Evolutionary conservation across 2,329 filamentous ascomycete species (phyloP).

Genomic region (Fonsecaea pedrosoi): DNA sequence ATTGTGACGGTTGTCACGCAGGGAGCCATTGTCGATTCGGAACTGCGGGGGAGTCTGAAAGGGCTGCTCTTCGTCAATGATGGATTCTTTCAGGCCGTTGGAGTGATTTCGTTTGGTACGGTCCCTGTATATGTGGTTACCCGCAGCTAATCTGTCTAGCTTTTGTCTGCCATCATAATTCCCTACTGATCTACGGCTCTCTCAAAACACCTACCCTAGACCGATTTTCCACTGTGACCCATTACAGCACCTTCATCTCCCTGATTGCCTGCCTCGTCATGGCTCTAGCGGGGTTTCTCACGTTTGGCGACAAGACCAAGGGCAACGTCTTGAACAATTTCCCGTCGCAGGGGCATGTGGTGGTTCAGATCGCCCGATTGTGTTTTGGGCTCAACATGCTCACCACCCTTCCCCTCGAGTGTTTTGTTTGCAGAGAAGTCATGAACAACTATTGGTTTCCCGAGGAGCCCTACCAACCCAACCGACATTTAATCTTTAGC

Average conservation of each 20-base stretch:
- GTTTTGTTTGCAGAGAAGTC: slow-evolving; percentile 95
- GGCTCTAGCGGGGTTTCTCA: slow-evolving; percentile 87
- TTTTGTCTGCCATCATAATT: slow-evolving; percentile 88
- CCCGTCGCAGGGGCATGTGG: slow-evolving; percentile 76
- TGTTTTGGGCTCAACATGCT: slow-evolving; percentile 99
- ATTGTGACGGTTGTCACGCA: slow-evolving; percentile 86
- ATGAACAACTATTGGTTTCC: slow-evolving; percentile 86
- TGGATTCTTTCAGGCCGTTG: slow-evolving; percentile 93
- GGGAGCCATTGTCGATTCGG: slow-evolving; percentile 73
- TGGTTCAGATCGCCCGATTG: slow-evolving; percentile 93
- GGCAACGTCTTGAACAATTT: slow-evolving; percentile 99
- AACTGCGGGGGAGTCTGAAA: slow-evolving; percentile 73
- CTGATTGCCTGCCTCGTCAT: slow-evolving; percentile 90
- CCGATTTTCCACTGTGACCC: slow-evolving; percentile 90
- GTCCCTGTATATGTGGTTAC: slow-evolving; percentile 7
- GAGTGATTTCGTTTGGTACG: slow-evolving; percentile 95
- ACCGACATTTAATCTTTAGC: slow-evolving; percentile 85
- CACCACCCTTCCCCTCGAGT: slow-evolving; percentile 92
- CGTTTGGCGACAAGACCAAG: slow-evolving; percentile 87
- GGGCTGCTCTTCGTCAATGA: slow-evolving; percentile 77
- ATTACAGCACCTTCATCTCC: slow-evolving; percentile 88
- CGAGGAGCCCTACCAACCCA: slow-evolving; percentile 77
- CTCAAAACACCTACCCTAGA: slow-evolving; percentile 93
- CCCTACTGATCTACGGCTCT: slow-evolving; percentile 94
- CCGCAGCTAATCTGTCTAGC: slow-evolving; percentile 48